These are phyloP conservation scores for Ophiognomonia clavigignenti-juglandacearum DNA, from an alignment of 2,329 filamentous ascomycete genomes.

Conservation along the genomic window DNA sequence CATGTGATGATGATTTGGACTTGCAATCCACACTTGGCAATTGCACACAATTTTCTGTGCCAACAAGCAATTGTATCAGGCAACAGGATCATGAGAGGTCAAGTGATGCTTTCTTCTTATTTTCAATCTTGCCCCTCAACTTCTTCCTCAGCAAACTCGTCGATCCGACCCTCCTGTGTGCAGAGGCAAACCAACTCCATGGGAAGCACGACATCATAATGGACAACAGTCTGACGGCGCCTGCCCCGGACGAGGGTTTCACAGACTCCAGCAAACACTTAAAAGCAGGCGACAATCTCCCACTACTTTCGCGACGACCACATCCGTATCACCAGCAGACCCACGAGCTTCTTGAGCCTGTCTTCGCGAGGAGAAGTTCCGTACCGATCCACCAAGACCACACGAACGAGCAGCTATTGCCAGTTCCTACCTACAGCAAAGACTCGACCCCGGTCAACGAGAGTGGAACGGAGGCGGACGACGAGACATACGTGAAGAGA, in stretches of 20 bases:
- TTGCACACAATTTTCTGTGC: not conserved
- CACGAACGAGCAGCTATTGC: slow-evolving; percentile 19
- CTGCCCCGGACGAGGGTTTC: slow-evolving; percentile 25
- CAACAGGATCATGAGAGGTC: not conserved
- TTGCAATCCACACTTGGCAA: not conserved
- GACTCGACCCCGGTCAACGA: slow-evolving; percentile 67
- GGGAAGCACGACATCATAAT: slow-evolving; percentile 35
- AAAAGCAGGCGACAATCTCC: slow-evolving; percentile 35
- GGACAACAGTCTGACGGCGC: slow-evolving; percentile 38
- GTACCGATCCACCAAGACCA: slow-evolving; percentile 17
- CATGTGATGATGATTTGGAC: slow-evolving; percentile 14
- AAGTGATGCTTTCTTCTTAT: not conserved
- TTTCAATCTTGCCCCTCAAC: not conserved
- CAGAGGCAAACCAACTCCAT: too few relatives aligned
- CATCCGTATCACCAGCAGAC: slow-evolving; percentile 63
- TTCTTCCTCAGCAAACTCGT: not conserved
- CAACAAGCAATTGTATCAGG: not conserved
- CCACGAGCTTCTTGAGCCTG: slow-evolving; percentile 48
- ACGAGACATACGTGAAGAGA: slow-evolving; percentile 83
- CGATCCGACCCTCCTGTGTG: not conserved
- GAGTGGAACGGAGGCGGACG: slow-evolving; percentile 91
- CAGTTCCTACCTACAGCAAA: slow-evolving; percentile 33
- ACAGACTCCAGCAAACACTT: slow-evolving; percentile 16
- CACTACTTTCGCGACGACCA: slow-evolving; percentile 55
- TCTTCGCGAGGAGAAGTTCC: slow-evolving; percentile 20